phyloP scores from a whole-genome alignment of 2,329 filamentous ascomycete species.

The Fusarium pseudograminearum region DNA sequence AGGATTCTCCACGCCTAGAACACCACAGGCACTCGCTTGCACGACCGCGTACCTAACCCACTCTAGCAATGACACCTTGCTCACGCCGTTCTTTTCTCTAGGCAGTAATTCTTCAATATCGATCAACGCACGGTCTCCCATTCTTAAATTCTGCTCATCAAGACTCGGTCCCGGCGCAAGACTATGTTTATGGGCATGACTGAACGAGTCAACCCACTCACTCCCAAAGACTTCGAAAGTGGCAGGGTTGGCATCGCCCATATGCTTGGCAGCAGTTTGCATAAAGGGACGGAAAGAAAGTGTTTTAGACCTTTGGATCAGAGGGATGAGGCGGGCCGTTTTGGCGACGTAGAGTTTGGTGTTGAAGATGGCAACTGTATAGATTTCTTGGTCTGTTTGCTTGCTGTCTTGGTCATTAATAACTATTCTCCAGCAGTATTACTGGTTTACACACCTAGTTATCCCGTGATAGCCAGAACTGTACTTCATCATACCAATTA shows the following conservation, averaged over 20 bases:
- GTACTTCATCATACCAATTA: constrained; percentile 35
- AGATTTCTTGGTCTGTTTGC: constrained; percentile 44
- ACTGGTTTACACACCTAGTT: constrained; percentile 12
- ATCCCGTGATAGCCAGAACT: constrained; percentile 31
- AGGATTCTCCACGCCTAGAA: constrained; percentile 35
- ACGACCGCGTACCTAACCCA: constrained; percentile 33
- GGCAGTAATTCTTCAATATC: constrained; percentile 13
- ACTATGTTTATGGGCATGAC: constrained; percentile 21
- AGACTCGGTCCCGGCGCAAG: constrained; percentile 23
- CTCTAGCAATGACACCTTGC: not conserved
- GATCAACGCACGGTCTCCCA: constrained; percentile 24
- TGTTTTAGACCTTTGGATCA: constrained; percentile 45
- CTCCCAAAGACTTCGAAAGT: constrained; percentile 28
- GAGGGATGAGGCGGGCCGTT: constrained; percentile 43
- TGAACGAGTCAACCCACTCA: constrained; percentile 23
- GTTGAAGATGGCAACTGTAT: constrained; percentile 45
- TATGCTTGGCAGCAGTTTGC: constrained; percentile 31
- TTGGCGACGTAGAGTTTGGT: constrained; percentile 49
- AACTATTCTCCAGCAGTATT: accelerated
- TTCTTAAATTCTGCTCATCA: constrained; percentile 36
- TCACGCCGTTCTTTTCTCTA: accelerated
- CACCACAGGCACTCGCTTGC: constrained; percentile 38
- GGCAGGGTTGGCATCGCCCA: constrained; percentile 28
- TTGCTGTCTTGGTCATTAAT: not conserved
- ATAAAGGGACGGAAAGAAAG: constrained; percentile 48